Evolutionary conservation across 495 filamentous ascomycete species (phyloP).

Genomic region (Penicillium simplicissimum): DNA sequence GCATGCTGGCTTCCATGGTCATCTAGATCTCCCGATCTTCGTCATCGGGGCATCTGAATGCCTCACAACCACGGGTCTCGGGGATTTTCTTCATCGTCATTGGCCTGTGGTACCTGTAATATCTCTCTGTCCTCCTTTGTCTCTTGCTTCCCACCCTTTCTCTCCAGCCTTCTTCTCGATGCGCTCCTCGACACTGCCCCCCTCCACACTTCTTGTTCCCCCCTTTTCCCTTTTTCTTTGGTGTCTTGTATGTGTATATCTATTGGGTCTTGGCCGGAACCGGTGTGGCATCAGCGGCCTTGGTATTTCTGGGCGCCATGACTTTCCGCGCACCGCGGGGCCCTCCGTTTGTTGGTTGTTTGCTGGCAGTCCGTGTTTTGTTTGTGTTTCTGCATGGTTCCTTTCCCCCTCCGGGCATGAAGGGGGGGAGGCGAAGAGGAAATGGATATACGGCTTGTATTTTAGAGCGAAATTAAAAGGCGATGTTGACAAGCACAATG

Average conservation of each 20-base stretch:
- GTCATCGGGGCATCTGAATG: not conserved
- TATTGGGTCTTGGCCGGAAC: conserved; percentile 28
- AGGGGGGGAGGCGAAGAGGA: not conserved
- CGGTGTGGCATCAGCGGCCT: conserved; percentile 20
- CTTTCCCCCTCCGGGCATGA: conserved; percentile 7
- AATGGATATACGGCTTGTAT: conserved; percentile 8
- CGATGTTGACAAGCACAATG: not conserved
- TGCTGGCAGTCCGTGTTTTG: conserved; percentile 24
- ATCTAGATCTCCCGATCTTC: not conserved
- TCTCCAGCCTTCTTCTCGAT: conserved; percentile 2
- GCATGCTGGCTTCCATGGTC: not conserved
- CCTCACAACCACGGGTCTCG: conserved; percentile 5
- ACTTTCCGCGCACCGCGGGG: conserved; percentile 17
- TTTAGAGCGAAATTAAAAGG: conserved; percentile 15
- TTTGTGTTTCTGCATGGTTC: conserved; percentile 4
- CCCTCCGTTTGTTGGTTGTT: not conserved
- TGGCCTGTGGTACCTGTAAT: conserved; percentile 15
- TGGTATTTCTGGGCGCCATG: conserved; percentile 45
- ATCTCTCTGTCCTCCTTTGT: conserved; percentile 7
- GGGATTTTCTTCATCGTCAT: conserved; percentile 16
- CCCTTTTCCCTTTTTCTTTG: conserved; percentile 7
- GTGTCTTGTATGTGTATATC: conserved; percentile 24
- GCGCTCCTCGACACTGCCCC: conserved; percentile 2
- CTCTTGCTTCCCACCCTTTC: conserved; percentile 12
- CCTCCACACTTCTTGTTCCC: conserved; percentile 11